These are phyloP conservation scores for Pseudoneurospora amorphoporcata DNA, from an alignment of 495 filamentous ascomycete genomes.

Conservation along the genomic window DNA sequence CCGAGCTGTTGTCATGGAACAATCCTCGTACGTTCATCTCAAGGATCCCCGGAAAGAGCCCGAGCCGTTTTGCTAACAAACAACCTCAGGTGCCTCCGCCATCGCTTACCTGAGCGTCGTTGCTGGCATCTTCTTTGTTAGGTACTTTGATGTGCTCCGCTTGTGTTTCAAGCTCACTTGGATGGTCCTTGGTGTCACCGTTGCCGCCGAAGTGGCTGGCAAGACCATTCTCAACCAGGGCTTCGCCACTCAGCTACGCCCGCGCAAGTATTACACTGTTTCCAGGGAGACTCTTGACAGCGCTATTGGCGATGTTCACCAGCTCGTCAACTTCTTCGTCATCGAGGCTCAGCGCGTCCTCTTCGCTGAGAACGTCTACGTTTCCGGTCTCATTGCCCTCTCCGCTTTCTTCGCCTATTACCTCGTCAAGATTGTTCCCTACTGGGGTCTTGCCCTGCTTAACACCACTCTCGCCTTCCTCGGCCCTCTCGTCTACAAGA, in stretches of 20 bases:
- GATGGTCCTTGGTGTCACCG: conserved; percentile 53
- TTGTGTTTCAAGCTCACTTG: conserved; percentile 83
- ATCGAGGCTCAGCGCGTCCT: conserved; percentile 92
- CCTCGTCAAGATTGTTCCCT: conserved; percentile 84
- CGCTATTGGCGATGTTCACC: conserved; percentile 73
- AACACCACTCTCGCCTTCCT: conserved; percentile 69
- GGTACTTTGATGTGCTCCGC: conserved; percentile 81
- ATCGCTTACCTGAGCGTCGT: conserved; percentile 69
- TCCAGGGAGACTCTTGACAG: conserved; percentile 73
- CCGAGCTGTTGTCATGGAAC: conserved; percentile 65
- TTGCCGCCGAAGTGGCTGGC: conserved; percentile 65
- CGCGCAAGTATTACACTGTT: conserved; percentile 85
- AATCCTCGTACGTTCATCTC: conserved; percentile 33
- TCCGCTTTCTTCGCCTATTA: conserved; percentile 81
- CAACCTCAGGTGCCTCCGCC: conserved; percentile 58
- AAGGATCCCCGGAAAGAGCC: conserved; percentile 8
- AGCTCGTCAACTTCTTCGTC: conserved; percentile 93
- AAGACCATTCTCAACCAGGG: conserved; percentile 66
- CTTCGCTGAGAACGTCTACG: conserved; percentile 85
- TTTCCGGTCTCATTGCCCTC: conserved; percentile 42
- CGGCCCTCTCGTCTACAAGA: conserved; percentile 79
- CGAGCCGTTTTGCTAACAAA: conserved; percentile 38
- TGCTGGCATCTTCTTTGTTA: conserved; percentile 73
- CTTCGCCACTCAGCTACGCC: conserved; percentile 76
- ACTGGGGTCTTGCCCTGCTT: conserved; percentile 84